Percentiles rank a stretch among this genome's conserved stretches.
These are phyloP conservation scores for Yarrowia sp. DNA, from an alignment of 805 yeast genomes.

Conservation along the genomic window DNA sequence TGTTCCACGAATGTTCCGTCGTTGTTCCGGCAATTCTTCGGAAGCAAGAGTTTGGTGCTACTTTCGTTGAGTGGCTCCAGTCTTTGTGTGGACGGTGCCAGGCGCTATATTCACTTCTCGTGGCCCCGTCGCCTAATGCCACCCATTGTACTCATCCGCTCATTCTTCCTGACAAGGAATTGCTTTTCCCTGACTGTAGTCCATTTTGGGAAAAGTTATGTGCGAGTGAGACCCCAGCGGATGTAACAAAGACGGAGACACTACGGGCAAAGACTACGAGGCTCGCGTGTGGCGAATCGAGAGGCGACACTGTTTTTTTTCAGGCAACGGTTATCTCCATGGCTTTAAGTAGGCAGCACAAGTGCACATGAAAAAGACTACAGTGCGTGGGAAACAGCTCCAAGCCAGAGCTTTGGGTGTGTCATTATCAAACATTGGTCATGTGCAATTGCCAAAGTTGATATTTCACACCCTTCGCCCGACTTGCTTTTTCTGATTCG, in stretches of 20 bases:
- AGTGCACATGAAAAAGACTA: no score
- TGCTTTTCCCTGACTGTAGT: slow-evolving; percentile 6
- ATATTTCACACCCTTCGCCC: no score
- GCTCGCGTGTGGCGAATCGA: neutral
- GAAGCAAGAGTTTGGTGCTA: no score
- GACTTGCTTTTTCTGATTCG: neutral
- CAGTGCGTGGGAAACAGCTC: no score
- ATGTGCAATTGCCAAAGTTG: neutral
- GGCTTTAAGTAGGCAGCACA: neutral
- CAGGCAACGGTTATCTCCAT: neutral
- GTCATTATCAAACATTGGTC: neutral
- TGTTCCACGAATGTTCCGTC: no score
- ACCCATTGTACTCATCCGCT: neutral
- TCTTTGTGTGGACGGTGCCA: no score
- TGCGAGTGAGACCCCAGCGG: slow-evolving; percentile 1
- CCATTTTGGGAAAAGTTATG: slow-evolving; percentile 2
- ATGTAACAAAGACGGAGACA: neutral
- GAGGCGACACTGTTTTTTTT: neutral
- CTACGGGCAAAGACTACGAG: neutral
- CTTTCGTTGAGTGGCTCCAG: no score
- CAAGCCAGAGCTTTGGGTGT: no score
- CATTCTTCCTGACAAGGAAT: neutral
- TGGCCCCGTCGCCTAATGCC: neutral
- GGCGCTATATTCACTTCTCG: no score
- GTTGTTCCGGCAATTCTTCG: no score